A percentile compares a stretch with the other conserved stretches of the same genome.
phyloP scores from a whole-genome alignment of 2,329 filamentous ascomycete species.

The Penicillium sclerotiorum region DNA sequence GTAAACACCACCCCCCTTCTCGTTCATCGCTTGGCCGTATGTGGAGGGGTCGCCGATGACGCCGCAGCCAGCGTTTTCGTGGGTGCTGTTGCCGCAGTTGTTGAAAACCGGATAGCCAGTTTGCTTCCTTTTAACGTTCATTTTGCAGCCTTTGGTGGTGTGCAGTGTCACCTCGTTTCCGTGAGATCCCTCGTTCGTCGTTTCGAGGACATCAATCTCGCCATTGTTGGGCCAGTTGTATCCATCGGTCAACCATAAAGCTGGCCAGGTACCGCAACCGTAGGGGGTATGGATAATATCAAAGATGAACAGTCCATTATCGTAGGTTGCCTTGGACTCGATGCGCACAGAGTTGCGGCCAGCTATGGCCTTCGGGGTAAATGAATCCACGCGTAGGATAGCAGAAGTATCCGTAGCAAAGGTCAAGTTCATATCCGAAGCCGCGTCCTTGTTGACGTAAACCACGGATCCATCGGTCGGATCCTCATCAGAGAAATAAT shows the following conservation, averaged over 20 bases:
- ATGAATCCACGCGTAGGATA: constrained; percentile 63
- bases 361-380: constrained; percentile 58
- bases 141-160: constrained; percentile 58
- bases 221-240: constrained; percentile 65
- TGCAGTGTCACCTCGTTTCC: constrained; percentile 66
- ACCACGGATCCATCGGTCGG: constrained; percentile 51
- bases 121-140: constrained; percentile 57
- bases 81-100: constrained; percentile 56
- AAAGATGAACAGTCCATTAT: constrained; percentile 68
- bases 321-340: constrained; percentile 62
- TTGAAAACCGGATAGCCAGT: constrained; percentile 47
- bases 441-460: constrained; percentile 40
- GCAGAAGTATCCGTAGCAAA: constrained; percentile 58
- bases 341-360: constrained; percentile 67
- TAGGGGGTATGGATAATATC: constrained; percentile 66
- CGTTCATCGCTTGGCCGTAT: constrained; percentile 59
- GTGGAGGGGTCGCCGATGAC: constrained; percentile 50
- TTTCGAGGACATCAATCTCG: constrained; percentile 67
- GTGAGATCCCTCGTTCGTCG: constrained; percentile 56
- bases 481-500: constrained; percentile 49
- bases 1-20: constrained; percentile 58
- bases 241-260: constrained; percentile 66
- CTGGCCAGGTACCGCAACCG: constrained; percentile 67
- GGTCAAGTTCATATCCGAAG: constrained; percentile 58
- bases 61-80: constrained; percentile 61